Conservation (phyloP, 164 flowering plant species). For the Nymphaea thermarum region DNA sequence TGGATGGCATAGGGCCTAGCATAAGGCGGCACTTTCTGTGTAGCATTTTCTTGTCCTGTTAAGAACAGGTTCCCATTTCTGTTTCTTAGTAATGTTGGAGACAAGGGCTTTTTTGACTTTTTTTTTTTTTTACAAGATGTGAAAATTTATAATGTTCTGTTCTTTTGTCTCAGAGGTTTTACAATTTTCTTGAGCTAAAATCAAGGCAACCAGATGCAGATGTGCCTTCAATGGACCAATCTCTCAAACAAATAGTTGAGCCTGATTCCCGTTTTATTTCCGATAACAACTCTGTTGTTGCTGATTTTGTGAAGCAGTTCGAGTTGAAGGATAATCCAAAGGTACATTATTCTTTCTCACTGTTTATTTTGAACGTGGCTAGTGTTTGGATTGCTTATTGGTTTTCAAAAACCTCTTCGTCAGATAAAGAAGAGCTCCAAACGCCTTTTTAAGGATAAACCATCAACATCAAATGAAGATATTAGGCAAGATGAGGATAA, state of each 20-base stretch:
- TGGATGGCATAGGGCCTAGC: no score
- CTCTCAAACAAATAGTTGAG: constrained; percentile 62
- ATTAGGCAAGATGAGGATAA: constrained; percentile 12
- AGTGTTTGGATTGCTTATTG: neutral
- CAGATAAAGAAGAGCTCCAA: constrained; percentile 69
- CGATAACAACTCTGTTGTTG: constrained; percentile 34
- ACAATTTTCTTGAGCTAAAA: constrained; percentile 58
- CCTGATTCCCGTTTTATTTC: constrained; percentile 64
- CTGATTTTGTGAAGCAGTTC: constrained; percentile 41
- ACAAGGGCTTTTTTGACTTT: no score
- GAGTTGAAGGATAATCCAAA: constrained; percentile 74
- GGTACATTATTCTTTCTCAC: constrained; percentile 22
- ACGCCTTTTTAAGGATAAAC: constrained; percentile 37
- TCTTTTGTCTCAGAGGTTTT: constrained; percentile 57
- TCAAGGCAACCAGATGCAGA: constrained; percentile 64
- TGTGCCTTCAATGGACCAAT: constrained; percentile 75
- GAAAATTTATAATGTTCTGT: neutral
- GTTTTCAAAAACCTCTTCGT: constrained; percentile 8
- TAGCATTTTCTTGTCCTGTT: no score
- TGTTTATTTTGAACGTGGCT: neutral
- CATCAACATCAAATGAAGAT: constrained; percentile 49
- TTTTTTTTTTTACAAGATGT: neutral
- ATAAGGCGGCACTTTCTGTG: no score
- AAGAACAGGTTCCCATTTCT: no score
- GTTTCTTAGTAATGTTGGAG: no score